Evolutionary conservation across 169 alveolate genomes (phyloP), one percentile per base, ranked within the genome.

Genomic region (Cryptosporidium felis): DNA sequence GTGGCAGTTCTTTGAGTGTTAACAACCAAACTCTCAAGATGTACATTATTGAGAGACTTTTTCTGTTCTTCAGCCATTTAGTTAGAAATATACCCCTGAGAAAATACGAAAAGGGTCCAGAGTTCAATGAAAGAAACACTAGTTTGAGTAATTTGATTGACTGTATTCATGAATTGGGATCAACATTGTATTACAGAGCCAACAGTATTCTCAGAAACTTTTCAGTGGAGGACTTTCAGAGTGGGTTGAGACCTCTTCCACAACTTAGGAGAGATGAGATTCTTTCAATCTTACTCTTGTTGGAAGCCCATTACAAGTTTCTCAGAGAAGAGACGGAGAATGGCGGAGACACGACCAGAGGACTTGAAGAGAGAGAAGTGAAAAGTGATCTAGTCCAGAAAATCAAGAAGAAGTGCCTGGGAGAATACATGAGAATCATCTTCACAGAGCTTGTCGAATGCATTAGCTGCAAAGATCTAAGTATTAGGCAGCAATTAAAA

Each of bases 191-290:
- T 53, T 28, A 9, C 12, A 34, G 51, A 36, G 28, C 61, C 36
- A 40, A 67, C 8, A 74, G 41, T 9, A 74, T 74, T 36, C 41
- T 74, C 9, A 49, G 14, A 18, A 74, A 12, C 34, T 74, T 74
- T 53, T 49, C 85, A 18, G 26, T 51, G 67, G 85, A 74, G 28
- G 85, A 74, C 41, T 21, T 74, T 5, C 85, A 74, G n/a, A 74
- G 60, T 53, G 85, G 85, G 18, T 38, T 74, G n/a, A 74, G 85
- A 14, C 85, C 85, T 26, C 9, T 74, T 36, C 67, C 85, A 4
- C 85, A 74, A 9, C 58, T 53, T 5, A 49, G 41, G 41, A 74
- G 51, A 21, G 85, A 74, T 16, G 85, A 74, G 26, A 56, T 74
- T 5, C 47, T 53, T 21, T 36, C 45, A 6, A 38, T 56, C 21